These are phyloP conservation scores for Hypoxylon sp. DNA, from an alignment of 2,329 filamentous ascomycete genomes.

Conservation along the genomic window DNA sequence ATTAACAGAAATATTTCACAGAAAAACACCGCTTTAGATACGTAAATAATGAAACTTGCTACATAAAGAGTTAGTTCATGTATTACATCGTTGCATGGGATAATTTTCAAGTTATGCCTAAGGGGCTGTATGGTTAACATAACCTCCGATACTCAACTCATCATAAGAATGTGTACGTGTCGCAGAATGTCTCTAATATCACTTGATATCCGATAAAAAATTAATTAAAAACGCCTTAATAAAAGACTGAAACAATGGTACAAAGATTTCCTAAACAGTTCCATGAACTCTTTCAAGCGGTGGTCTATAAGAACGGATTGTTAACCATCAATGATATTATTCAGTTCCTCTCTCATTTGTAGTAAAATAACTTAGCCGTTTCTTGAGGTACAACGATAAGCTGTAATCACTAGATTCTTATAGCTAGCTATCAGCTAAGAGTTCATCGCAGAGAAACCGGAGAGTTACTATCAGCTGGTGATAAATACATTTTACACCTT, in stretches of 20 bases:
- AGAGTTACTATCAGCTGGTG: background rate
- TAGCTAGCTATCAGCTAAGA: background rate
- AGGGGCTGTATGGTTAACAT: too few relatives aligned
- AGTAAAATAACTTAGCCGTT: background rate
- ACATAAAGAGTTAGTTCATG: too few relatives aligned
- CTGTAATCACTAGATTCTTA: background rate
- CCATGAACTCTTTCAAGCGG: background rate
- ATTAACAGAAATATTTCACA: too few relatives aligned
- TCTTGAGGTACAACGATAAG: background rate
- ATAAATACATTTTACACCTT: background rate
- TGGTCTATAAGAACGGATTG: background rate
- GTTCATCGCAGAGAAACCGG: background rate
- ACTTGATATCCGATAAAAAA: background rate
- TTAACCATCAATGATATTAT: background rate
- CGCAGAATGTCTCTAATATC: background rate
- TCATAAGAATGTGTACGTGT: background rate
- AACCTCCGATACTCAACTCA: background rate
- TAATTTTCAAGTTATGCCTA: too few relatives aligned
- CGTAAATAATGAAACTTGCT: too few relatives aligned
- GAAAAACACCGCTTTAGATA: too few relatives aligned
- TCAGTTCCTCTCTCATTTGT: background rate
- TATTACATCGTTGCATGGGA: too few relatives aligned
- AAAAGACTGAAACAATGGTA: background rate
- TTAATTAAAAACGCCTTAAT: background rate
- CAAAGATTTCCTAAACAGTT: background rate